Evolutionary conservation across 225 moss, liverwort and hornwort species (phyloP).

Genomic region (Lunularia cruciata): DNA sequence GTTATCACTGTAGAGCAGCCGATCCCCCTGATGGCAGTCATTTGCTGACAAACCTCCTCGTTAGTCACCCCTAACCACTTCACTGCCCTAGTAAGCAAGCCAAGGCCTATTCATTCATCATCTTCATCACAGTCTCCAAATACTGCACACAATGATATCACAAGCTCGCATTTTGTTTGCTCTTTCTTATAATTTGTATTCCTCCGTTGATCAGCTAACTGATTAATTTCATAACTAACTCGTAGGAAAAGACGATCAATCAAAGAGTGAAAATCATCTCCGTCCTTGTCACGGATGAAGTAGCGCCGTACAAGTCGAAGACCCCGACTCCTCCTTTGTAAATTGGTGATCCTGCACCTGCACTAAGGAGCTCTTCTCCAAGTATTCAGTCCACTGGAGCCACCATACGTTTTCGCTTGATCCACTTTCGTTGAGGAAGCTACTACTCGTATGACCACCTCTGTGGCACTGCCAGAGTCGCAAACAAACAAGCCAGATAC

Average conservation of each 20-base stretch:
- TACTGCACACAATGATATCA: neutral
- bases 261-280: neutral
- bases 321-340: neutral
- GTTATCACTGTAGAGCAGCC: neutral
- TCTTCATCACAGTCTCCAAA: neutral
- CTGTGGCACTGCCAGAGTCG: neutral
- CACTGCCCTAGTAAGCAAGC: neutral
- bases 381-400: neutral
- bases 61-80: neutral
- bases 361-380: neutral
- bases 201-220: neutral
- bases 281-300: neutral
- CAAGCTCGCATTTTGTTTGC: neutral
- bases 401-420: neutral
- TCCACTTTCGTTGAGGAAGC: neutral
- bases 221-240: neutral
- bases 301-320: neutral
- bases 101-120: neutral
- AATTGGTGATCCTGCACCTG: neutral
- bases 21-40: neutral
- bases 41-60: neutral
- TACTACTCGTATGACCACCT: neutral
- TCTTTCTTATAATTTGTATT: no score
- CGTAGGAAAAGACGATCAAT: neutral
- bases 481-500: neutral